Base-by-base conservation (phyloP, 495 filamentous ascomycete genomes). In the Evernia prunastri region DNA sequence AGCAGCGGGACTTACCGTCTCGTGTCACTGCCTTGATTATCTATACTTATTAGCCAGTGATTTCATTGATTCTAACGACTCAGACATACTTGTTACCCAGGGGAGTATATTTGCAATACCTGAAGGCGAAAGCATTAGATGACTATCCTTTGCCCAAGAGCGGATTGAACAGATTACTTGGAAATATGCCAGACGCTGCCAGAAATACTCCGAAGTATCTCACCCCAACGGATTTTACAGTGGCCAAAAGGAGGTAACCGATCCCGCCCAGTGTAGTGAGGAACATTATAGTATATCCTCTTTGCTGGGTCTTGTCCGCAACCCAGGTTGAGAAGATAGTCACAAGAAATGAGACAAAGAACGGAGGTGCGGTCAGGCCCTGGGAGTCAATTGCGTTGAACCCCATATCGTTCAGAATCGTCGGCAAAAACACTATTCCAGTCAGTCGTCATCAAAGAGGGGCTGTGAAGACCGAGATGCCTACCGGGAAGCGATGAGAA, bases 301-400 rank as follows among this genome's bases (percentile, higher is more conserved):
- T 86, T 70, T 91, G 87, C 51, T 85, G 84, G 15, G 83, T 81
- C 23, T 80, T 82, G 74, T 95, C 91, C 18, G 90, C 89, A 47
- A 92, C 70, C 75, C 79, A 92, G 3, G 88, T 87, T 4, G 85
- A 85, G 33, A 73, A 66, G 65, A 93, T 80, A 49, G 86, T 88
- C 31, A 87, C 72, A 25, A 91, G 67, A 67, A 94, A 92, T 1
- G 89, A 84, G 23, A 89, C 75, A 65, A 96, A 86, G 75, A 89
- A 95, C 0, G 90, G 89, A 4, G 90, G 91, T 0, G 89, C 88
- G 17, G 87, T 89, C 36, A 95, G 85, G 1, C 89, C 90, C 72
- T 96, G 91, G 3, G 90, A 84, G 63, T 88, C 79, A 62, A 92
- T 82, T 23, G 80, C 73, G 12, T 80, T 84, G 74, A 87, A 92